Percentiles rank a stretch among this genome's conserved stretches.
phyloP scores from a whole-genome alignment of 2,329 filamentous ascomycete genomes.

The Capronia americana region DNA sequence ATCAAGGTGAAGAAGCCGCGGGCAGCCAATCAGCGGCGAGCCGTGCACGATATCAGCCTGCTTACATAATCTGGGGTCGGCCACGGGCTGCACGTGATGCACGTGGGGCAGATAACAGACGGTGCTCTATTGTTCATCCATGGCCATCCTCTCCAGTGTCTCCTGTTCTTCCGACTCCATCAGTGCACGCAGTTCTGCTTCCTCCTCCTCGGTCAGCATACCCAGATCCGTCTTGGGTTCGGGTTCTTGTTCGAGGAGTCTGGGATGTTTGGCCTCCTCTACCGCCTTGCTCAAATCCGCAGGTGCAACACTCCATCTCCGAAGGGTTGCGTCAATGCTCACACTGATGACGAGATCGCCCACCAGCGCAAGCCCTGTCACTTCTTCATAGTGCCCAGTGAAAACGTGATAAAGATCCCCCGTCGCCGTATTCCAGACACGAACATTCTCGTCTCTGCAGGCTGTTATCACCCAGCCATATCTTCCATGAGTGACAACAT shows the following conservation, averaged over 20 bases:
- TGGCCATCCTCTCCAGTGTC: slow-evolving; percentile 37
- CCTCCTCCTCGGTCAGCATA: slow-evolving; percentile 82
- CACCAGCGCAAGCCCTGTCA: slow-evolving; percentile 76
- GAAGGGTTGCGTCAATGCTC: slow-evolving; percentile 86
- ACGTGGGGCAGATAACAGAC: not conserved
- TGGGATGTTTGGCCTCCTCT: slow-evolving; percentile 54
- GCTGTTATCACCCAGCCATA: slow-evolving; percentile 84
- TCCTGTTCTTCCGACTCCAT: slow-evolving; percentile 74
- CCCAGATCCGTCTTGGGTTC: slow-evolving; percentile 52
- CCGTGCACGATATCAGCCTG: slow-evolving; percentile 18
- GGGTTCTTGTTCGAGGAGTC: slow-evolving; percentile 55
- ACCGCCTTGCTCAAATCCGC: slow-evolving; percentile 64
- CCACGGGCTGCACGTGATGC: not conserved
- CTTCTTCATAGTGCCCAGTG: slow-evolving; percentile 88
- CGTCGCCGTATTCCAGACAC: slow-evolving; percentile 79
- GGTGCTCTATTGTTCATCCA: slow-evolving; percentile 33
- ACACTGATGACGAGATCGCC: slow-evolving; percentile 72
- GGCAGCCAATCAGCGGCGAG: slow-evolving; percentile 29
- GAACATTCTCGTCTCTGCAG: slow-evolving; percentile 88
- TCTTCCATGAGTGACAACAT: slow-evolving; percentile 71
- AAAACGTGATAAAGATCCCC: slow-evolving; percentile 77
- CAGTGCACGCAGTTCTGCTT: slow-evolving; percentile 87
- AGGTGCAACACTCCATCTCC: slow-evolving; percentile 77
- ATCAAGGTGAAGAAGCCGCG: slow-evolving; percentile 14
- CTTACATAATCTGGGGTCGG: slow-evolving; percentile 31